phyloP scores from a whole-genome alignment of 768 basidiomycete species.

The Saitozyma sp. region DNA sequence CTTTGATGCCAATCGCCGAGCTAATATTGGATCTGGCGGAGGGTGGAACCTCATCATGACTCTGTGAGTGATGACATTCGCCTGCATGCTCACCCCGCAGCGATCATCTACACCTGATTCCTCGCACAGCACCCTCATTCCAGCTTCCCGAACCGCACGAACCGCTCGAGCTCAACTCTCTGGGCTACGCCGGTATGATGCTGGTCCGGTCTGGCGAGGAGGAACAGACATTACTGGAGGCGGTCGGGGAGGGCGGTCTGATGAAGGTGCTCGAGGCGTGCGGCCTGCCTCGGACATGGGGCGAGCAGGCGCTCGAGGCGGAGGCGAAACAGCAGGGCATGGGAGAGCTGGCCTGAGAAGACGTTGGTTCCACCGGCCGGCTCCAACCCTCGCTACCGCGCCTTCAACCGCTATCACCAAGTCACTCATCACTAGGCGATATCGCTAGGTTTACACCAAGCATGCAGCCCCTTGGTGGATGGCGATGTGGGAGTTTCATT shows the following conservation, averaged over 20 bases:
- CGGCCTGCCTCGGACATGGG: conserved; percentile 46
- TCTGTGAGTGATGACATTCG: conserved; percentile 29
- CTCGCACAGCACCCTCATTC: conserved; percentile 59
- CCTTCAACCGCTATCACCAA: no score
- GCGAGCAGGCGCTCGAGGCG: conserved; percentile 35
- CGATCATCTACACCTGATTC: conserved; percentile 82
- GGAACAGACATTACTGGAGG: conserved; percentile 66
- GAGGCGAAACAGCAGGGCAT: no score
- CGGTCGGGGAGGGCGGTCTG: conserved; percentile 34
- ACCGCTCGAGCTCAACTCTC: conserved; percentile 71
- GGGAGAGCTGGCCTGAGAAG: no score
- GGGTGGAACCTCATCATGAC: conserved; percentile 52
- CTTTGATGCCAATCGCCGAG: conserved; percentile 41
- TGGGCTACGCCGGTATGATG: conserved; percentile 87
- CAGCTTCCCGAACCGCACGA: conserved; percentile 23
- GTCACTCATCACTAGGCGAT: no score
- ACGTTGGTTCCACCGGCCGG: no score
- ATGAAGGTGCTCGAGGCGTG: conserved; percentile 41
- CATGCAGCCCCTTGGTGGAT: no score
- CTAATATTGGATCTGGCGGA: conserved; percentile 31
- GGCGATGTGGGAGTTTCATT: no score
- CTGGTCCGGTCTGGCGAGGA: conserved; percentile 81
- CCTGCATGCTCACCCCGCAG: conserved; percentile 8
- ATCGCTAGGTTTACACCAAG: no score
- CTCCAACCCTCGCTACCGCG: no score